Evolutionary conservation across 768 basidiomycete genomes (phyloP), one percentile per base, ranked within the genome.

Genomic region (Macrolepiota fuliginosa): DNA sequence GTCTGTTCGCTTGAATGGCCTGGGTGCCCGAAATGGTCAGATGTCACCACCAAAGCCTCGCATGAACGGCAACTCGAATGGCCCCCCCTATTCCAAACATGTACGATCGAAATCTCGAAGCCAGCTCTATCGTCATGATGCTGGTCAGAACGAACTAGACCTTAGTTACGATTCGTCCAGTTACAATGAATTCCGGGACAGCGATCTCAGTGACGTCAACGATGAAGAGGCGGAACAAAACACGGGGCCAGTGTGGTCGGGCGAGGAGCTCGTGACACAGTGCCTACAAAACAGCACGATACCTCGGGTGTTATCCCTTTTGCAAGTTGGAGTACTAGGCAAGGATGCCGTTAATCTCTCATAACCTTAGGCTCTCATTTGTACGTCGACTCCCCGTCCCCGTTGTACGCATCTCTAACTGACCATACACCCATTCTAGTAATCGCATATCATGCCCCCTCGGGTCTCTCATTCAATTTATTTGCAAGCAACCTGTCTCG

Each of bases 251-350:
- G 64, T 86, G 58, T 91, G 89, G 88, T 90, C 87, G 36, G 87
- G 91, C n/a, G 85, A 86, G 60, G 95, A 96, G 68, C 74, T 98
- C 63, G 88, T 92, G 69, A 73, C 89, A 67, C 84, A 91, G 35
- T 96, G 94, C 70, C 85, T 87, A 65, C 95, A 97, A 73, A 98
- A 97, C 68, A 94, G 94, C 69, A 81, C 91, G 13, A 86, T 98
- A 39, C 83, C 91, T 2, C 76, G 86, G 36, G 84, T 95, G 58
- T 79, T 96, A 50, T 83, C 87, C 54, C 80, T 82, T 64, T 71
- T 91, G 50, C 83, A 85, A 68, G 80, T 82, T 12, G 80, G 79
- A 12, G 69, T 76, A 40, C 74, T 80, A 49, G 82, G 60, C 45
- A 61, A 79, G 62, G 73, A 74, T 56, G 71, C 58, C n/a, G 37